Conservation (phyloP, 2,329 filamentous ascomycete genomes). For the Dichotomopilus funicola region DNA sequence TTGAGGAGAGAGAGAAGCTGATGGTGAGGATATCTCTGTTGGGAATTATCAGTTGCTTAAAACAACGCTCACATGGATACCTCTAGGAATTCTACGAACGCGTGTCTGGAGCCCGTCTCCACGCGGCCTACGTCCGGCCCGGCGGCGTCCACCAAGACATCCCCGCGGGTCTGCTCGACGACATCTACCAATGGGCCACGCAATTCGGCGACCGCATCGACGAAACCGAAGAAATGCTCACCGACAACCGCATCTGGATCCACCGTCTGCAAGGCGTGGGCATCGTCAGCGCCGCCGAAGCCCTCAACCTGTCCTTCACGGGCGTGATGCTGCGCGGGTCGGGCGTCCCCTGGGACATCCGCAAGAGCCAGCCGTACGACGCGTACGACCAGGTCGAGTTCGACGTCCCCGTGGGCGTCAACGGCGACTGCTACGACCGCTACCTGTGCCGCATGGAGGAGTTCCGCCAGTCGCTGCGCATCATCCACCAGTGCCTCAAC, state of each 20-base stretch:
- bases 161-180: conserved; percentile 86
- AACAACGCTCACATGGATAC: conserved; percentile 10
- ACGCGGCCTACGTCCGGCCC: conserved; percentile 93
- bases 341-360: conserved; percentile 91
- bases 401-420: conserved; percentile 90
- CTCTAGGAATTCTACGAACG: conserved; percentile 96
- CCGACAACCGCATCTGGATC: conserved; percentile 99
- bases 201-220: conserved; percentile 98
- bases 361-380: conserved; percentile 95
- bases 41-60: neutral
- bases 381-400: conserved; percentile 98
- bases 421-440: conserved; percentile 98
- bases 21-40: conserved; percentile 60
- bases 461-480: conserved; percentile 95
- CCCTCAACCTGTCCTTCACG: conserved; percentile 94
- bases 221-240: conserved; percentile 96
- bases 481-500: conserved; percentile 98
- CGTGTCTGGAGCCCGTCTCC: conserved; percentile 94
- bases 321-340: conserved; percentile 98
- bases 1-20: conserved; percentile 98
- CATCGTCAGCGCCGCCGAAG: conserved; percentile 84
- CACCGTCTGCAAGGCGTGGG: conserved; percentile 85
- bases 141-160: conserved; percentile 96
- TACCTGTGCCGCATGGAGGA: conserved; percentile 99
- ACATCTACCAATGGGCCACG: conserved; percentile 99